Evolutionary conservation across 177 flowering plant genomes (phyloP).

Genomic region (Vitis hybrid): DNA sequence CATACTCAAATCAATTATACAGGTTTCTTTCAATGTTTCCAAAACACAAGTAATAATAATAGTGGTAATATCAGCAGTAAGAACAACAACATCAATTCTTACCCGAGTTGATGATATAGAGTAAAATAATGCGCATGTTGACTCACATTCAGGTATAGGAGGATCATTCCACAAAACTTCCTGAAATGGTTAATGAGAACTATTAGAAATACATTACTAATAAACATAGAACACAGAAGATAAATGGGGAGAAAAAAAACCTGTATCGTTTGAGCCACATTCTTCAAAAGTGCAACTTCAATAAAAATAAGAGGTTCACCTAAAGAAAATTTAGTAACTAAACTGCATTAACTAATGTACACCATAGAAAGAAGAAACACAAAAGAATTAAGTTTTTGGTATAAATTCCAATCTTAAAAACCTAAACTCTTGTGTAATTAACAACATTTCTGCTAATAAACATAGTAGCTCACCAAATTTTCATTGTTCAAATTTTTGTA

Average conservation of each 20-base stretch:
- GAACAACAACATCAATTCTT: constrained; percentile 7
- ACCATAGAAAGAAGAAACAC: neutral
- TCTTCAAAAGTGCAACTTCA: constrained; percentile 89
- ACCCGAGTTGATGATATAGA: constrained; percentile 97
- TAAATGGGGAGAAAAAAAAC: constrained; percentile 24
- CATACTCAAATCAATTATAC: no score
- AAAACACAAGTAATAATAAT: no score
- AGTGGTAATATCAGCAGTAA: no score
- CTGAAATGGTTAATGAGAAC: constrained; percentile 32
- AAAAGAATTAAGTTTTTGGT: neutral
- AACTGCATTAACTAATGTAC: neutral
- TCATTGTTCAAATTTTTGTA: neutral
- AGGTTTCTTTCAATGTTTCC: no score
- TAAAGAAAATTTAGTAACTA: constrained; percentile 24
- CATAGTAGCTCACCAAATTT: no score
- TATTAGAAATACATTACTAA: neutral
- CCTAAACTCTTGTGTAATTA: no score
- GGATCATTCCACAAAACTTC: constrained; percentile 93
- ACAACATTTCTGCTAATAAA: neutral
- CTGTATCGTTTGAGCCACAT: constrained; percentile 84
- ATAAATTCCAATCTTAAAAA: neutral
- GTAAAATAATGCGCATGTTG: constrained; percentile 87
- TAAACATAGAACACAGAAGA: neutral
- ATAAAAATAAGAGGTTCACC: constrained; percentile 95
- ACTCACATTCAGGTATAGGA: constrained; percentile 78